Base-by-base conservation (phyloP, 345 rosid species). In the Alliaria petiolata region DNA sequence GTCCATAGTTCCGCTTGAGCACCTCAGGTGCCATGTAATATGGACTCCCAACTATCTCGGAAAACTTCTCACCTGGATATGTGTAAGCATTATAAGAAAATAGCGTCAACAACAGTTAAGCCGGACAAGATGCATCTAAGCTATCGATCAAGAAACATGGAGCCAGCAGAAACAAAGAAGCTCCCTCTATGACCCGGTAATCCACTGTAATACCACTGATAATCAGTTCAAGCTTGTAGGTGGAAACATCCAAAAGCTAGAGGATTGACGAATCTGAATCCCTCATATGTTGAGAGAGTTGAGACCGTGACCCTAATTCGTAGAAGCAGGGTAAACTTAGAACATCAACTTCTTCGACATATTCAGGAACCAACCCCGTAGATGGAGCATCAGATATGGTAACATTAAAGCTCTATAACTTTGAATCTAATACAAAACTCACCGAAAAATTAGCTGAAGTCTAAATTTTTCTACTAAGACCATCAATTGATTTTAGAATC, bases 21-120 rank as follows among this genome's bases (percentile, higher is more conserved):
- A 95, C 99, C 85, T 95, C 99, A 10, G 99, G 99, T 62, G 99
- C 98, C 98, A 92, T 95, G 81, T 95, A 95, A 78, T 95, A 92
- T 49, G 99, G 98, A 65, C 99, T 95, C 73, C 99, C 99, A 78
- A 95, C 98, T 44, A 95, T 95, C 81, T 95, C 99, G 4, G 98
- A 92, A 81, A 92, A 95, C 61, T 84, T 83, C 79, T 95, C 97
- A 56, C 99, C 99, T 95, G 67, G 31, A 76, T 9, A 70, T 49
- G 33, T 13, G 39, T 4, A 55, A 62, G 66, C 70, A 17, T 62
- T 31, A 69, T 10, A 4, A 38, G 10, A 72, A 16, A 43, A 15
- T 15, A 74, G 43, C 8, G 2, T 35, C 42, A 62, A 28, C 0
- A 12, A 19, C 28, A 45, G 35, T 7, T 10, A 69, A 76, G 38